These are phyloP conservation scores for Hymenochaete sp. DNA, from an alignment of 1,284 basidiomycete genomes.

Conservation along the genomic window DNA sequence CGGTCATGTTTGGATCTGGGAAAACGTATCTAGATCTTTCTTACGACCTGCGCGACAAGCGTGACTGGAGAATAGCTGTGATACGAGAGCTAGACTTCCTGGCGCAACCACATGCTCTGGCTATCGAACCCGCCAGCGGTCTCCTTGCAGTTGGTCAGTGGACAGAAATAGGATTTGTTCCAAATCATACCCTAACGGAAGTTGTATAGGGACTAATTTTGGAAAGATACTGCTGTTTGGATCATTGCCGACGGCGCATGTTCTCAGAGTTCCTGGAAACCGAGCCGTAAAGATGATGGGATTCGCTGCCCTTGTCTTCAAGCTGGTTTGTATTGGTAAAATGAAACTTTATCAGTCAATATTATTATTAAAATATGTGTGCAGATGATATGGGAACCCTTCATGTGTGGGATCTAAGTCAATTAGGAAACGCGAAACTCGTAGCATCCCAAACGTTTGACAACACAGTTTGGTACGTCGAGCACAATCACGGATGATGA, in stretches of 20 bases:
- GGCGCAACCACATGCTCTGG: slow-evolving; percentile 50
- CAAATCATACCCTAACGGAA: slow-evolving; percentile 2
- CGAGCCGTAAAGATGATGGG: slow-evolving; percentile 54
- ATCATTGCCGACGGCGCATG: slow-evolving; percentile 50
- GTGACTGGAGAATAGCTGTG: slow-evolving; percentile 47
- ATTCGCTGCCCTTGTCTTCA: slow-evolving; percentile 50
- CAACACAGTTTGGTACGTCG: slow-evolving; percentile 36
- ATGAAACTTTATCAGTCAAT: slow-evolving; percentile 3
- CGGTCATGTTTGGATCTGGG: too few species aligned
- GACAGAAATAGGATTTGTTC: background rate
- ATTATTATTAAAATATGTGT: background rate
- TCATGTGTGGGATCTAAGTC: slow-evolving; percentile 60
- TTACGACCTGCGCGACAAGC: slow-evolving; percentile 41
- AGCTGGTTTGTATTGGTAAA: slow-evolving; percentile 59
- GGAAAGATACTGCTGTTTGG: slow-evolving; percentile 61
- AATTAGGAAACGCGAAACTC: slow-evolving; percentile 45
- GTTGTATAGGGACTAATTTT: slow-evolving; percentile 41
- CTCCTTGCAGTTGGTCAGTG: slow-evolving; percentile 61
- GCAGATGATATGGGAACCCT: slow-evolving; percentile 60
- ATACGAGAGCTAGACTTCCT: slow-evolving; percentile 43
- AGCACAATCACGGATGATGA: slow-evolving; percentile 16
- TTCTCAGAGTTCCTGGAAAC: slow-evolving; percentile 43
- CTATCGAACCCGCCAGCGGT: slow-evolving; percentile 64
- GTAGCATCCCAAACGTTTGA: slow-evolving; percentile 46
- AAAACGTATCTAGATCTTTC: slow-evolving; percentile 39